Percentiles rank a stretch among this genome's conserved stretches.
Evolutionary conservation across 208 protist genomes (phyloP).

Genomic region (Acanthamoeba triangularis): DNA sequence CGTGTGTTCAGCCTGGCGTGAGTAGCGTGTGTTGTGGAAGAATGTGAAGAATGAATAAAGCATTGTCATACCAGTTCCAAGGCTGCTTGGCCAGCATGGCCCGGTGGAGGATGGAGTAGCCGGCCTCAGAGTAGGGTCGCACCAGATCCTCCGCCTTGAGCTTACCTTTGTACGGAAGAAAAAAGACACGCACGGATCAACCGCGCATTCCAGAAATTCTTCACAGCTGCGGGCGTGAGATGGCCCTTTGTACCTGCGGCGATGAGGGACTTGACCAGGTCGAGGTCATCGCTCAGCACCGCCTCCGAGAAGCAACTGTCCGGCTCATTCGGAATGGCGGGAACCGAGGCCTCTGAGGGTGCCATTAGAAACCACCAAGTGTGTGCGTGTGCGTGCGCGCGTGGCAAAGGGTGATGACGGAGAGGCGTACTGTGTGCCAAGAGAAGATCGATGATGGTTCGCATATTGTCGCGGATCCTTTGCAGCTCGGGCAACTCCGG

Average conservation of each 20-base stretch:
- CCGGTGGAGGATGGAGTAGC: not conserved
- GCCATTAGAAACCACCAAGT: not conserved
- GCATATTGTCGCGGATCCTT: not conserved
- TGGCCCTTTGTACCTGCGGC: no score
- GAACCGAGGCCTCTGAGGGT: not conserved
- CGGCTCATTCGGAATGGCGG: not conserved
- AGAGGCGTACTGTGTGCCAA: not conserved
- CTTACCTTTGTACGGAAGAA: not conserved
- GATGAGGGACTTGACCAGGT: not conserved
- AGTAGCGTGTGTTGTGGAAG: no score
- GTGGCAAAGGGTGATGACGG: not conserved
- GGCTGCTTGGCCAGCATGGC: not conserved
- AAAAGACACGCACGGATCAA: not conserved
- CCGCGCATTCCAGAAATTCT: not conserved
- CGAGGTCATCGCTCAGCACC: not conserved
- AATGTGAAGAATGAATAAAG: no score
- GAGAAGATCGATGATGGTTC: not conserved
- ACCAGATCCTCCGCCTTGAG: not conserved
- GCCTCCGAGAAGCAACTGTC: not conserved
- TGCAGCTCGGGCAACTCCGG: not conserved
- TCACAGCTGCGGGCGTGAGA: not conserved
- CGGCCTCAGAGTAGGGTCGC: not conserved
- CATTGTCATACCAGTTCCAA: not conserved
- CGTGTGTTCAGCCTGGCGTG: no score
- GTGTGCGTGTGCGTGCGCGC: no score